Conservation (phyloP, 495 filamentous ascomycete species). For the Xylaria castorea region DNA sequence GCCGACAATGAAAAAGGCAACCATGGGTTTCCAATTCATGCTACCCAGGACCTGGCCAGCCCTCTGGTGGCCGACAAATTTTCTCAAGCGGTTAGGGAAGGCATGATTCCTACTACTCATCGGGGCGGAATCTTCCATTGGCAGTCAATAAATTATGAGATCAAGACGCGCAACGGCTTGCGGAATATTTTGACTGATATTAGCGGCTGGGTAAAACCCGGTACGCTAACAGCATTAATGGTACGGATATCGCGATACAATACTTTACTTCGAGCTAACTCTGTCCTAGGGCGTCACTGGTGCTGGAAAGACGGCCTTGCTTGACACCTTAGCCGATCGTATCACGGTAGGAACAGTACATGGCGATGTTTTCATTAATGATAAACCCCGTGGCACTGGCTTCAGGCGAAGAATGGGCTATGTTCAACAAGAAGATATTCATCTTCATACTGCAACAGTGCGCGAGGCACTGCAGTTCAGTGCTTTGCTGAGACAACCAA, state of each 20-base stretch:
- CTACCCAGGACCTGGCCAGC: background rate
- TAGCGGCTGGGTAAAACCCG: slow-evolving; percentile 71
- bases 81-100: too few relatives aligned
- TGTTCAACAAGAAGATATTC: slow-evolving; percentile 83
- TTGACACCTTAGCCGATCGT: slow-evolving; percentile 69
- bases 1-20: too few relatives aligned
- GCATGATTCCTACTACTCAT: background rate
- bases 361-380: slow-evolving; percentile 72
- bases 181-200: slow-evolving; percentile 59
- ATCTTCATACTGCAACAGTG: slow-evolving; percentile 75
- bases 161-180: background rate
- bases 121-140: background rate
- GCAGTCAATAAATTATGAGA: too few relatives aligned
- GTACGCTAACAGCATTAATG: slow-evolving; percentile 74
- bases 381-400: slow-evolving; percentile 62
- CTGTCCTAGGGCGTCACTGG: slow-evolving; percentile 46
- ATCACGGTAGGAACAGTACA: slow-evolving; percentile 70
- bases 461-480: slow-evolving; percentile 73
- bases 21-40: background rate
- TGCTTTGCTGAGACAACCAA: slow-evolving; percentile 73
- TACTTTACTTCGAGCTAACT: background rate
- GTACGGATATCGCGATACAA: background rate
- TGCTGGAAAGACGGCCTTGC: slow-evolving; percentile 69
- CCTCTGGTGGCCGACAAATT: too few relatives aligned
- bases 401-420: slow-evolving; percentile 85